Base-by-base conservation (phyloP, 177 flowering plant species). In the Telopea speciosissima region DNA sequence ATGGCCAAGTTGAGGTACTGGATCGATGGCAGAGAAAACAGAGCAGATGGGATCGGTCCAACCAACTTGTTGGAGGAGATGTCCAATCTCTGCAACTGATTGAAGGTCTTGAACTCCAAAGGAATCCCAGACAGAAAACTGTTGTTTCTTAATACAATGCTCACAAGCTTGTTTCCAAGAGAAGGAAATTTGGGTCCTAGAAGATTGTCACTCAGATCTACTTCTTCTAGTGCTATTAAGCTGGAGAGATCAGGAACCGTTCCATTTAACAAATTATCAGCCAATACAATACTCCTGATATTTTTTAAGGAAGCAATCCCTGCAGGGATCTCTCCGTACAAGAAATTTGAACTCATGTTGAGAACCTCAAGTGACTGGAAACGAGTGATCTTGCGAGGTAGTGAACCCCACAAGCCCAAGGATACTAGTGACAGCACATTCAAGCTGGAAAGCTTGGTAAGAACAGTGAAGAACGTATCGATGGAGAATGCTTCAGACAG, bases 381-480 rank as follows among this genome's bases (percentile, higher is more conserved):
- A 61, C 90, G 76, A 65, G 60, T 74, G 69, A 92, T 79, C 69
- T 88, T 89, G 2, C 75, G 44, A 3, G 98, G 93, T 4, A 92
- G 68, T 3, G 85, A 80, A 42, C 98, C 98, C 97, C 97, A 90
- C 19, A 94, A 24, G 2, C 98, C 98, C 33, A 94, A 64, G 1
- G 93, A 89, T 8, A 88, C 95, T 3, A 94, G 70, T 0, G 96
- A 84, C 52, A 94, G 62, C 11, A 70, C 78, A 72, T 80, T 81
- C 84, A 94, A 77, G 36, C 65, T 78, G 4, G 90, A 72, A n/a
- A 94, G 90, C 82, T 87, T 90, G 5, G 96, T 84, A 2, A 94
- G 65, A n/a, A 63, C 74, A 33, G 92, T 87, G 84, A 90, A 88
- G 62, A 94, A 82, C 0, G 92, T 75, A 68, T 89, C 95, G 12